A percentile compares a stretch with the other conserved stretches of the same genome.
Evolutionary conservation across 495 filamentous ascomycete genomes (phyloP).

Genomic region (Daldinia grandis): DNA sequence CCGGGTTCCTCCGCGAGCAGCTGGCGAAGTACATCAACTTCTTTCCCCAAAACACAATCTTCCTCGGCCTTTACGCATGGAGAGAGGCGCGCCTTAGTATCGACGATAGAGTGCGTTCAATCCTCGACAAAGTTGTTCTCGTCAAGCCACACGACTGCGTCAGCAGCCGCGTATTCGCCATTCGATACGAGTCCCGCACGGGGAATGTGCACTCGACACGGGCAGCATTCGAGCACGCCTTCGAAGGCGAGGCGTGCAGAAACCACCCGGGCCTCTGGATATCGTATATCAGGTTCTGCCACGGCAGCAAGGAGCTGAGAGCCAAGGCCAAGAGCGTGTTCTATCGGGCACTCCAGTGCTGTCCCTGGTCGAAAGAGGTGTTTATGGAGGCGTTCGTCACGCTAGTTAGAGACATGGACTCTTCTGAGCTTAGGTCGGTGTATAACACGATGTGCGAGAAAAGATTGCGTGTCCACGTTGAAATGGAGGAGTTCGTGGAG

Average conservation of each 20-base stretch:
- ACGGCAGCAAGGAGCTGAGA: constrained; percentile 34
- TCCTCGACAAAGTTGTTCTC: constrained; percentile 61
- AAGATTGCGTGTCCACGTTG: constrained; percentile 55
- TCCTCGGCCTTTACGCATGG: constrained; percentile 76
- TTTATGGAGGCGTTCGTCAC: constrained; percentile 66
- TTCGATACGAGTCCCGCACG: constrained; percentile 68
- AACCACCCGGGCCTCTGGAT: constrained; percentile 68
- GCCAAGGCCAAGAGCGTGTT: constrained; percentile 59
- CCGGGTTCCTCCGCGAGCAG: constrained; percentile 65
- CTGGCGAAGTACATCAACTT: constrained; percentile 65
- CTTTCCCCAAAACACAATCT: constrained; percentile 82
- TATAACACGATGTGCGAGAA: constrained; percentile 49
- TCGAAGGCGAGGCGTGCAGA: constrained; percentile 53
- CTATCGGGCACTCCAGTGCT: constrained; percentile 73
- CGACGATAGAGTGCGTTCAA: constrained; percentile 73
- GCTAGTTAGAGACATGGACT: constrained; percentile 43
- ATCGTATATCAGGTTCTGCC: constrained; percentile 68
- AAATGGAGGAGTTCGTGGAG: constrained; percentile 53
- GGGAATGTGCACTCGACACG: constrained; percentile 69
- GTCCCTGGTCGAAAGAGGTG: constrained; percentile 80
- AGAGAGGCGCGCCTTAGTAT: constrained; percentile 73
- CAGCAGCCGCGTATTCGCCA: constrained; percentile 69
- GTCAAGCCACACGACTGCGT: constrained; percentile 54
- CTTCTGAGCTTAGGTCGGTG: constrained; percentile 63
- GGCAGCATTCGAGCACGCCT: constrained; percentile 75